These are phyloP conservation scores for Arctium minus DNA, from an alignment of 129 eudicot genomes.

Conservation along the genomic window DNA sequence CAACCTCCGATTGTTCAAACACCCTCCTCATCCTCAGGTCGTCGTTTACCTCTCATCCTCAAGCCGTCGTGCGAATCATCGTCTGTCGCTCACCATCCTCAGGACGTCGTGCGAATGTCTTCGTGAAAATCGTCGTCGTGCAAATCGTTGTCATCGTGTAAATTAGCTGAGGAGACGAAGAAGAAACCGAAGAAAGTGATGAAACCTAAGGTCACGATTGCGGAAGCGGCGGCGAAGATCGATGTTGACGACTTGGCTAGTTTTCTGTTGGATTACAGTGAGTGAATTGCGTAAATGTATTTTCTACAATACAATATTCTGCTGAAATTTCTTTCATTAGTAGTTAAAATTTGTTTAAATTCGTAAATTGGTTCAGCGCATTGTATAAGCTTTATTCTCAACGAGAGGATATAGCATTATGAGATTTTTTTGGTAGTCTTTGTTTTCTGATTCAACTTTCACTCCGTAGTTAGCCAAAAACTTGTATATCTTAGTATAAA, in stretches of 20 bases:
- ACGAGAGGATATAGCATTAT: background rate
- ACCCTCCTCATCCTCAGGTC: too few species aligned
- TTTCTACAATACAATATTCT: background rate
- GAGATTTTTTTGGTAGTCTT: background rate
- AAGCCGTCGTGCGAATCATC: too few species aligned
- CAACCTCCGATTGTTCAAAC: too few species aligned
- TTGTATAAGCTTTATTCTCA: too few species aligned
- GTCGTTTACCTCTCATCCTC: too few species aligned
- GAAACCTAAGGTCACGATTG: conserved; percentile 46
- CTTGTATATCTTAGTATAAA: background rate
- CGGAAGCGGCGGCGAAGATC: background rate
- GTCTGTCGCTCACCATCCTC: too few species aligned
- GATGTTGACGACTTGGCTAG: background rate
- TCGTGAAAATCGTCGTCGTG: too few species aligned
- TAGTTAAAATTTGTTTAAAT: background rate
- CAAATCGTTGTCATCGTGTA: too few species aligned
- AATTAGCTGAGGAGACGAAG: conserved; percentile 26
- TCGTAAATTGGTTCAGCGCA: background rate
- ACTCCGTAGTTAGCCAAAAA: background rate
- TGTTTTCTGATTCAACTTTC: background rate
- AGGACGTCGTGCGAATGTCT: too few species aligned
- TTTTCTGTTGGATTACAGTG: background rate
- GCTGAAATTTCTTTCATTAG: background rate
- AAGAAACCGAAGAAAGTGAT: conserved; percentile 51
- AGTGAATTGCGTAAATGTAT: background rate